Conservation (phyloP, 345 rosid species). For the Lenwebbia sp. region DNA sequence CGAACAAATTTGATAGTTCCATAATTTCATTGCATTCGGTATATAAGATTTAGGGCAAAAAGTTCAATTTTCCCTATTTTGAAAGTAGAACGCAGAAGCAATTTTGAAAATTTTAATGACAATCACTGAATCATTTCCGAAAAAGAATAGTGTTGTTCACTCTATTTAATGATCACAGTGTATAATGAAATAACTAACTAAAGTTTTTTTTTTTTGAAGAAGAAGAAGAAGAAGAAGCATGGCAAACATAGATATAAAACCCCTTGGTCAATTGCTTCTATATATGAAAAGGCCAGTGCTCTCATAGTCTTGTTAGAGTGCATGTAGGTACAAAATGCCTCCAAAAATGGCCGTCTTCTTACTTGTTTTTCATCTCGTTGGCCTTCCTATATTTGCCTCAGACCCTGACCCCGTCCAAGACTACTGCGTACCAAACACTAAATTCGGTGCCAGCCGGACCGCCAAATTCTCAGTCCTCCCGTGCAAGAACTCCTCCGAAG, state of each 20-base stretch:
- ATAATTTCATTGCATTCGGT: not conserved
- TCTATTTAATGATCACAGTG: not conserved
- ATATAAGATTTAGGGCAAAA: not conserved
- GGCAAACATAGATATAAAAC: not conserved
- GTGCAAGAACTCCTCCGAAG: conserved; percentile 8
- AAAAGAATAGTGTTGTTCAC: not conserved
- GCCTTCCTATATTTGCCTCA: not conserved
- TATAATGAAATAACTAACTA: not conserved
- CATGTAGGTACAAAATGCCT: not conserved
- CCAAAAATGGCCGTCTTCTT: not conserved
- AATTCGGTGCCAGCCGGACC: not conserved
- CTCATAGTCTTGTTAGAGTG: not conserved
- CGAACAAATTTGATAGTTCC: not conserved
- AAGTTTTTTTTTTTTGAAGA: not conserved
- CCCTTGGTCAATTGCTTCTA: not conserved
- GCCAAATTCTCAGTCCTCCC: not conserved
- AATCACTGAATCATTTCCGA: not conserved
- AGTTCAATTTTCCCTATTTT: not conserved
- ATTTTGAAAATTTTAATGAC: not conserved
- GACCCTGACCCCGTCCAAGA: conserved; percentile 11
- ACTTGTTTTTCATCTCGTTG: not conserved
- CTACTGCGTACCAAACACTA: conserved; percentile 5
- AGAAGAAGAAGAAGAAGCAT: too few relatives aligned
- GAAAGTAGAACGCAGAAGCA: not conserved
- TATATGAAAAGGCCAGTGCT: not conserved